These are phyloP conservation scores for Tricholoma furcatifolium DNA, from an alignment of 768 basidiomycete genomes.

Conservation along the genomic window DNA sequence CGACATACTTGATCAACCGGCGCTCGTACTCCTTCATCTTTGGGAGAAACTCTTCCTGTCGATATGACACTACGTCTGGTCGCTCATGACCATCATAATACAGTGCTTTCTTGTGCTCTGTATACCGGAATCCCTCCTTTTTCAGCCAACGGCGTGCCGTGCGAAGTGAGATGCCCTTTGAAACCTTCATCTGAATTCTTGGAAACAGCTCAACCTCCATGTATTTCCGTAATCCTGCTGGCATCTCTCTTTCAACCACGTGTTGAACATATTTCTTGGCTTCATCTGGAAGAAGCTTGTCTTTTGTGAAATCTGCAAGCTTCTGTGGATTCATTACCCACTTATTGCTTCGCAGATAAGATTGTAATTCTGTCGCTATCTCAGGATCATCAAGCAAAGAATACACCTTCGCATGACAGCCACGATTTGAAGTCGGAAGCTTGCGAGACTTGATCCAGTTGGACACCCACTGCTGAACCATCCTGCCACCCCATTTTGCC, in stretches of 20 bases:
- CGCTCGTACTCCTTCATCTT: too few relatives aligned
- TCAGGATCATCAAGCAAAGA: slow-evolving; percentile 27
- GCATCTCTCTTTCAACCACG: slow-evolving; percentile 32
- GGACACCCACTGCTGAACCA: too few relatives aligned
- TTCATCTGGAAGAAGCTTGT: slow-evolving; percentile 23
- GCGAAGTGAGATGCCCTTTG: slow-evolving; percentile 26
- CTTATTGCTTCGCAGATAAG: slow-evolving; percentile 31
- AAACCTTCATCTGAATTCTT: slow-evolving; percentile 24
- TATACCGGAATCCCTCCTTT: slow-evolving; percentile 26
- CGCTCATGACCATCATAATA: slow-evolving; percentile 38
- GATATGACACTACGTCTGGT: too few relatives aligned
- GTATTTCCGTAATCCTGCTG: slow-evolving; percentile 29
- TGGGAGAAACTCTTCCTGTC: too few relatives aligned
- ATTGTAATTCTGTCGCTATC: slow-evolving; percentile 24
- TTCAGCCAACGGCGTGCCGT: slow-evolving; percentile 31
- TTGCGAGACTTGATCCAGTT: too few relatives aligned
- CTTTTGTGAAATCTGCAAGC: slow-evolving; percentile 23
- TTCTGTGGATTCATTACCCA: slow-evolving; percentile 35
- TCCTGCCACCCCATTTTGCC: too few relatives aligned
- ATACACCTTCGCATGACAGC: too few relatives aligned
- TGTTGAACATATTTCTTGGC: slow-evolving; percentile 27
- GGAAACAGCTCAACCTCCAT: slow-evolving; percentile 34
- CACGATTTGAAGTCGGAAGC: too few relatives aligned
- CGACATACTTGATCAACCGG: too few relatives aligned
- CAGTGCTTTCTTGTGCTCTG: slow-evolving; percentile 27